Evolutionary conservation across 495 filamentous ascomycete species (phyloP), one percentile per base, ranked within the genome.

Genomic region (Penicillium bialowiezense): DNA sequence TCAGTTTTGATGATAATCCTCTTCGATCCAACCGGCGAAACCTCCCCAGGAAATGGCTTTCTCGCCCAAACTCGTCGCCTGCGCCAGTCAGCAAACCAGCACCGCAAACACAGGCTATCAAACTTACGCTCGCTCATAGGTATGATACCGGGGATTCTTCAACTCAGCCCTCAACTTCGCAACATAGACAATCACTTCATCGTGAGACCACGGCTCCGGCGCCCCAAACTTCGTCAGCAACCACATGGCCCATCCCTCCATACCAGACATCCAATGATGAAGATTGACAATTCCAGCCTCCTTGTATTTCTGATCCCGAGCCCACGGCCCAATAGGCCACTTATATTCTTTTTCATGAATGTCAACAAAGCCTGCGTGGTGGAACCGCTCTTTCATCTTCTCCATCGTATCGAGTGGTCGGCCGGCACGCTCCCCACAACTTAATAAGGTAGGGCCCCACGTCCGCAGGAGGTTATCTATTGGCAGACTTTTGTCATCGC

Each of bases 11-110:
- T 20, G 29, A 10, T 1, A 14, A 32, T 24, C 2, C 17, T 15
- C 23, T 15, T n/a, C 12, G 1, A 5, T 1, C 7, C 14, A n/a
- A 7, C 26, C 31, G 21, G 82, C 76, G 54, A 91, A 91, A 71
- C 80, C 87, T 38, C 78, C 86, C 26, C 91, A 89, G 73, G 52
- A 7, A 36, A 50, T 13, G 52, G 52, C 33, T 55, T 55, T 7
- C 52, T 26, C 6, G 52, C 52, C 52, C 52, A 55, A 15, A 55
- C 41, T 17, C 52, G 26, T 26, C 48, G 21, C 8, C 52, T 55
- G 35, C 5, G n/a, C 5, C 29, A 13, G 19, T 42, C 17, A 37
- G 38, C 24, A 14, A 26, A 21, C 8, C 4, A n/a, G n/a, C 24
- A 37, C 17, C 33, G 14, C 32, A 41, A 6, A 3, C 7, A 1